A percentile compares a stretch with the other conserved stretches of the same genome.
Conservation (phyloP, 140 eudicot genomes). For the Erigeron philadelphicus region DNA sequence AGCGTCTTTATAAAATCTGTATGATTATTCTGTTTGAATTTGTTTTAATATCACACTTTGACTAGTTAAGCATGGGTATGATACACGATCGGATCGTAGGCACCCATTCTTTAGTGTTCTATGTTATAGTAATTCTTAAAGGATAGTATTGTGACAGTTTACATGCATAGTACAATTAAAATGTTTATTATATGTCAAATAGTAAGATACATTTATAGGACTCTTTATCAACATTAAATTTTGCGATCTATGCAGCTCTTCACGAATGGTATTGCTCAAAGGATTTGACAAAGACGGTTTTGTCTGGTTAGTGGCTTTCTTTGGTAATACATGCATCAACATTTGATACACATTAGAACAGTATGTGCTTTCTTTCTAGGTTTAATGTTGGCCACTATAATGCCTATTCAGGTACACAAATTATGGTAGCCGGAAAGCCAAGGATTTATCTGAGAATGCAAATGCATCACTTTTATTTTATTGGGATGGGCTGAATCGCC, state of each 20-base stretch:
- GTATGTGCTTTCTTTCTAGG: background rate
- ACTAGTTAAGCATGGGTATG: background rate
- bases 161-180: background rate
- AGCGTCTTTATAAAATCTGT: background rate
- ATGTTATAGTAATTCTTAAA: background rate
- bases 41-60: background rate
- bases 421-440: slow-evolving; percentile 81
- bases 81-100: background rate
- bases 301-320: slow-evolving; percentile 67
- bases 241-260: slow-evolving; percentile 55
- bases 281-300: slow-evolving; percentile 84
- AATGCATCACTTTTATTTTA: slow-evolving; percentile 75
- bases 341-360: background rate
- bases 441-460: slow-evolving; percentile 71
- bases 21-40: background rate
- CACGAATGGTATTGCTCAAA: slow-evolving; percentile 92
- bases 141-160: background rate
- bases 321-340: slow-evolving; percentile 17
- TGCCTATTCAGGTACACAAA: slow-evolving; percentile 75
- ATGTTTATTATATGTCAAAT: background rate
- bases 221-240: background rate
- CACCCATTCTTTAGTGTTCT: background rate
- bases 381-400: slow-evolving; percentile 10
- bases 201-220: too few relatives aligned
- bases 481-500: slow-evolving; percentile 86